A percentile compares a stretch with the other conserved stretches of the same genome.
phyloP scores from a whole-genome alignment of 2,329 filamentous ascomycete species.

The Grosmannia huntii region DNA sequence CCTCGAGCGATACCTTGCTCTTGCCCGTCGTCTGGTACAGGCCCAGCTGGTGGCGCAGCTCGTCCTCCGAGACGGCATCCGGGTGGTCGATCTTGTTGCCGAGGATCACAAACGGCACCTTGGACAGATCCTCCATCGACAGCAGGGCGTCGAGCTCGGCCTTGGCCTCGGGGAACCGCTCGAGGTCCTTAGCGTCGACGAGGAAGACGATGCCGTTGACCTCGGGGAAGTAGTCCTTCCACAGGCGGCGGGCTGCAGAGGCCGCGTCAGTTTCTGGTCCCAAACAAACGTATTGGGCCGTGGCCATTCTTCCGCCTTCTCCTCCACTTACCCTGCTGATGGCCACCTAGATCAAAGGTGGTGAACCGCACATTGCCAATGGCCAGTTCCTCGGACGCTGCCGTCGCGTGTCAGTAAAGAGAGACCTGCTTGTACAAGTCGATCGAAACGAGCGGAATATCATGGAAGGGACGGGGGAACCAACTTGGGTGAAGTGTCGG shows the following conservation, averaged over 20 bases:
- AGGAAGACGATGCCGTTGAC: conserved; percentile 96
- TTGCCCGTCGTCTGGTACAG: conserved; percentile 95
- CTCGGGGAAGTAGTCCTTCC: conserved; percentile 96
- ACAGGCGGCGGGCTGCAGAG: conserved; percentile 65
- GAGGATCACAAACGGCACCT: conserved; percentile 90
- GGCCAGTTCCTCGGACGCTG: conserved; percentile 80
- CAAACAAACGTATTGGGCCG: background rate
- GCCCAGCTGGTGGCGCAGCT: conserved; percentile 81
- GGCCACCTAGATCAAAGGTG: conserved; percentile 85
- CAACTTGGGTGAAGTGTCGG: conserved; percentile 84
- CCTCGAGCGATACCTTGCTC: conserved; percentile 80
- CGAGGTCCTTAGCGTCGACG: conserved; percentile 92
- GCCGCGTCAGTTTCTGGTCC: background rate
- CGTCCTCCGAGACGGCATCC: conserved; percentile 88
- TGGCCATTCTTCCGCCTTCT: background rate
- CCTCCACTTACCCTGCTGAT: conserved; percentile 61
- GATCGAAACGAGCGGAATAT: background rate
- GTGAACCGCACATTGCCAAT: conserved; percentile 92
- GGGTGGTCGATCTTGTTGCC: conserved; percentile 99
- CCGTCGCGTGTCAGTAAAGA: background rate
- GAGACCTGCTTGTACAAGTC: background rate
- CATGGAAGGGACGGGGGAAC: conserved; percentile 19
- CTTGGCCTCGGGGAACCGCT: conserved; percentile 89
- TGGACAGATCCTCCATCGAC: conserved; percentile 90
- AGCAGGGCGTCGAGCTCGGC: conserved; percentile 92